Base-by-base conservation (phyloP, 768 basidiomycete genomes). In the Rhodotorula paludigena region DNA sequence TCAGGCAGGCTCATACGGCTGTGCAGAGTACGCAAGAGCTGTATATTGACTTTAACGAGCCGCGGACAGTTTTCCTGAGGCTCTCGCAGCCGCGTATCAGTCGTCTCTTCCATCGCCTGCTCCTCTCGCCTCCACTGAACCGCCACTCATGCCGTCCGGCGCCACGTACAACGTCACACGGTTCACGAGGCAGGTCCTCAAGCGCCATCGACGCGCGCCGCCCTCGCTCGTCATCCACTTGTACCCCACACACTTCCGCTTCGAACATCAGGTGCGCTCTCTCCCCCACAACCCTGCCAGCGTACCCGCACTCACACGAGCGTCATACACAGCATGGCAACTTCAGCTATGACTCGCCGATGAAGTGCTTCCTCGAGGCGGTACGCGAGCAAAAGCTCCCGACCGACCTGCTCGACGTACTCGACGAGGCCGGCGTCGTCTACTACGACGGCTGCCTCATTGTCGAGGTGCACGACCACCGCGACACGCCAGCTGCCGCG, bases 401-500 rank as follows among this genome's bases (percentile, higher is more conserved):
- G 9, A 72, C 75, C 11, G 71, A 76, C 47, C 74, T 80, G 56
- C 74, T 80, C 7, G 77, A 78, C 35, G 76, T 77, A 36, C 68
- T 80, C 35, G 78, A 80, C 63, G 75, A 77, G 25, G 61, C 74
- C 2, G 61, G 54, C 16, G 65, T 75, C 18, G 28, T 41, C 25
- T 75, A 72, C 51, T 69, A 67, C 64, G 72, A 73, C 28, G 74
- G 79, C 16, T 80, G 80, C 66, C 74, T 80, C 25, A 79, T 80
- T 28, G 79, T 81, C 57, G 80, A 81, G 64, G 74, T 81, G n/a
- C 78, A 80, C 70, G 81, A 81, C 64, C 79, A 77, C 59, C 75
- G 81, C 32, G 57, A 70, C 20, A 52, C 47, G n/a, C 39, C 52
- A 0, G 15, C 64, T 10, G 32, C 57, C 2, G 23, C 64, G 18